A percentile compares a stretch with the other conserved stretches of the same genome.
These are phyloP conservation scores for Sclerotinia spermophila DNA, from an alignment of 2,329 filamentous ascomycete genomes.

Conservation along the genomic window DNA sequence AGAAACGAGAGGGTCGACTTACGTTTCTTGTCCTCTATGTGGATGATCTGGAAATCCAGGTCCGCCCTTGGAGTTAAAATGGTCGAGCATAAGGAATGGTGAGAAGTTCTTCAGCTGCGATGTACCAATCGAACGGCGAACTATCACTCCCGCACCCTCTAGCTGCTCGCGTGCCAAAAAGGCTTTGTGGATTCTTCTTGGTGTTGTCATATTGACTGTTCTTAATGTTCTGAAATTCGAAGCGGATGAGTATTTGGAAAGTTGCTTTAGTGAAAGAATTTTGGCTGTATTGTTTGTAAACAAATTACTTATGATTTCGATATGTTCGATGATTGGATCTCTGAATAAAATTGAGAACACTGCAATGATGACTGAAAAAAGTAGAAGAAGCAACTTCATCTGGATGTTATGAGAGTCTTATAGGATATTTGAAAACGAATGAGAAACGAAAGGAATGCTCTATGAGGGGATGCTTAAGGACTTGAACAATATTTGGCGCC, in stretches of 20 bases:
- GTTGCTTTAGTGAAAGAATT: constrained; percentile 20
- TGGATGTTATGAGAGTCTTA: constrained; percentile 6
- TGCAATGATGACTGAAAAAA: constrained; percentile 32
- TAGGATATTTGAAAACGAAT: neutral
- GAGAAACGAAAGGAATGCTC: constrained; percentile 4
- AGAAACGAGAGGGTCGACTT: neutral
- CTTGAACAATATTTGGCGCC: neutral
- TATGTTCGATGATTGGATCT: constrained; percentile 26
- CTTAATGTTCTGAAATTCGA: constrained; percentile 25
- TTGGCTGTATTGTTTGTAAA: constrained; percentile 22
- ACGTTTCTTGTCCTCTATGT: constrained; percentile 50
- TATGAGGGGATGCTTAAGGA: neutral
- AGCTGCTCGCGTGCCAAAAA: constrained; percentile 82
- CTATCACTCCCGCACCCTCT: constrained; percentile 83
- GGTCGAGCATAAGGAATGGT: constrained; percentile 94
- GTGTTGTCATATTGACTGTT: constrained; percentile 55
- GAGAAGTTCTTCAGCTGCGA: constrained; percentile 78
- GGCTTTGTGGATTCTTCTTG: constrained; percentile 75
- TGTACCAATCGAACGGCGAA: constrained; percentile 84
- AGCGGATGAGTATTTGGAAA: constrained; percentile 25
- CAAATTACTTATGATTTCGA: constrained; percentile 24
- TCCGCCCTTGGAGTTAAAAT: constrained; percentile 76
- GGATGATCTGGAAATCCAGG: constrained; percentile 89
- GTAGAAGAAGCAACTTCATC: constrained; percentile 33
- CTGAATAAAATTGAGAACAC: constrained; percentile 30